Conservation (phyloP, 2,329 filamentous ascomycete species). For the Beauveria rudraprayagi region DNA sequence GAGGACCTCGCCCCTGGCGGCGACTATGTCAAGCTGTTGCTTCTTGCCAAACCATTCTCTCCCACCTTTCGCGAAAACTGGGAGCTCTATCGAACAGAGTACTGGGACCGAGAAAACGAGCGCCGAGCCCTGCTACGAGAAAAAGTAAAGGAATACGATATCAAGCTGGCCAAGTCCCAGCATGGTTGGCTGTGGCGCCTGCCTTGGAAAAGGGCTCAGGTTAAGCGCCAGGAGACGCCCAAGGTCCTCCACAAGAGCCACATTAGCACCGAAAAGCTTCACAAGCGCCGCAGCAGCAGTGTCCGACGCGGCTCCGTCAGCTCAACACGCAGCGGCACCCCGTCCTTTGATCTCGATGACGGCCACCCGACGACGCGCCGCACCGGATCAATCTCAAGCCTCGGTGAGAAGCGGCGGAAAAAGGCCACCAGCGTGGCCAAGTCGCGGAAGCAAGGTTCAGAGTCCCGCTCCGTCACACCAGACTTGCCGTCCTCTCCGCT, state of each 20-base stretch:
- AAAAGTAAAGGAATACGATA: constrained; percentile 61
- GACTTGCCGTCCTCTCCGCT: constrained; percentile 48
- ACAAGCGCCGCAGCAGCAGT: constrained; percentile 43
- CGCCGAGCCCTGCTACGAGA: constrained; percentile 64
- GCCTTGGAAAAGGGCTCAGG: constrained; percentile 47
- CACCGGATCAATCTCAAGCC: constrained; percentile 38
- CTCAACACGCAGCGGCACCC: constrained; percentile 43
- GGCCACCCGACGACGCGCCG: constrained; percentile 34
- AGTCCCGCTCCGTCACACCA: constrained; percentile 46
- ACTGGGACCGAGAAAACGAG: constrained; percentile 96
- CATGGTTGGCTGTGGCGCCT: constrained; percentile 82
- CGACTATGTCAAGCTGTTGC: constrained; percentile 81
- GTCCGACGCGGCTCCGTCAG: constrained; percentile 44
- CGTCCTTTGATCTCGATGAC: constrained; percentile 38
- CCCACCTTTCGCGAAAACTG: constrained; percentile 93
- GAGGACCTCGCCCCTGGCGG: constrained; percentile 87
- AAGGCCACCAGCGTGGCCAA: constrained; percentile 37
- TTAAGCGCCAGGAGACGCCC: constrained; percentile 27
- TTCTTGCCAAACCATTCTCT: constrained; percentile 91
- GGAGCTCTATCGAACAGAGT: constrained; percentile 89
- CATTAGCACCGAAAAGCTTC: constrained; percentile 36
- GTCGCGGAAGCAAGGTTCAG: constrained; percentile 35
- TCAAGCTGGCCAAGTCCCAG: constrained; percentile 57
- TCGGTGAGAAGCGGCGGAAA: constrained; percentile 44
- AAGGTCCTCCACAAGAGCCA: constrained; percentile 31